phyloP scores from a whole-genome alignment of 768 basidiomycete genomes.

The Podaxis sp. region DNA sequence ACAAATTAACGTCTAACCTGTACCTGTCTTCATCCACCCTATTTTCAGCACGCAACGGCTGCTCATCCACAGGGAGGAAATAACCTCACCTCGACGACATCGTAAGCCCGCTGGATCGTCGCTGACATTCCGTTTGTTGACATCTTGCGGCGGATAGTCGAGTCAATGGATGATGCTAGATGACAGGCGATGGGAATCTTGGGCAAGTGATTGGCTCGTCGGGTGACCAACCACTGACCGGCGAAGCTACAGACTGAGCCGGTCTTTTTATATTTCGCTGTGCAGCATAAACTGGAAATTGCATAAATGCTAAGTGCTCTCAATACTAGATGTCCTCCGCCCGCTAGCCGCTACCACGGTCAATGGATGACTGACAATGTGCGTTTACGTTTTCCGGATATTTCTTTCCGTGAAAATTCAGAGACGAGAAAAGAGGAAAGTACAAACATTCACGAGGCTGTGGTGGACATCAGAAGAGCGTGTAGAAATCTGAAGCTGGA shows the following conservation, averaged over 20 bases:
- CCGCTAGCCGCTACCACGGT: too few relatives aligned
- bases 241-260: too few relatives aligned
- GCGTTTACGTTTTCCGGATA: too few relatives aligned
- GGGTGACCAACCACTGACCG: not conserved
- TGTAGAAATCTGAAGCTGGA: too few relatives aligned
- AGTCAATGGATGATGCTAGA: not conserved
- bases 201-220: not conserved
- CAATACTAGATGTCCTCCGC: too few relatives aligned
- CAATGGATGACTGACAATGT: too few relatives aligned
- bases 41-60: not conserved
- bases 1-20: not conserved
- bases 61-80: not conserved
- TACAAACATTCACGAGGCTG: too few relatives aligned
- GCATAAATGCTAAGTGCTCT: too few relatives aligned
- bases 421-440: too few relatives aligned
- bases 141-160: not conserved
- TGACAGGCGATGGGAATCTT: not conserved
- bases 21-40: not conserved
- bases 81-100: slow-evolving; percentile 1
- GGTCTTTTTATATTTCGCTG: not conserved
- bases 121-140: not conserved
- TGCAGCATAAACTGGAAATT: not conserved
- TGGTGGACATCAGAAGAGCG: too few relatives aligned
- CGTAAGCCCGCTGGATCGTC: not conserved
- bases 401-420: too few relatives aligned